Evolutionary conservation across 306 rosid species (phyloP), one percentile per base, ranked within the genome.

Genomic region (Vigna nakashimae): DNA sequence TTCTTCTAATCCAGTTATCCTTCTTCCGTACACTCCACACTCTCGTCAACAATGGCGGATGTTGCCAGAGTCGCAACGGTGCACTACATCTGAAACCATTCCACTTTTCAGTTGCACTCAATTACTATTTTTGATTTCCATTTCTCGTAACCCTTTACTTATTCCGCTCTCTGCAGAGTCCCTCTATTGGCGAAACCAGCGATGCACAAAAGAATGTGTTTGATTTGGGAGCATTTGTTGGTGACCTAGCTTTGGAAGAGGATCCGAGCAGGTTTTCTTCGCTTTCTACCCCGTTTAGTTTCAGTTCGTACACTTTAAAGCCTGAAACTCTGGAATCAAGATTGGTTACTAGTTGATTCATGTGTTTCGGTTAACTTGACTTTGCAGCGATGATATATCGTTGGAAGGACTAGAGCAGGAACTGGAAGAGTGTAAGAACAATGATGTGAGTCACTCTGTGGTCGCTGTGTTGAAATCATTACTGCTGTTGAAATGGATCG

Each of bases 351-450:
- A 3, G 1, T 50, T 60, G 53, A 73, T 65, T 67, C 17, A 59
- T 20, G 22, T 76, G 59, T 72, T 67, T 81, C 28, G 38, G 4
- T 82, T 43, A 42, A 43, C 24, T 69, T 80, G 7, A 70, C 75
- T n/a, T 60, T 79, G 67, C 87, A 92, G 98, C 17, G 96, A 88
- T 63, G 98, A 92, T 73, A 77, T 92, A 58, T 90, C 98, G 5
- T 79, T 95, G 90, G 98, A 95, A 73, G 98, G 98, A 62, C 86
- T 95, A 15, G 88, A 95, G 76, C 91, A 91, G 87, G 98, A 95
- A 82, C 87, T 95, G 7, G 98, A 95, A 82, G 98, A 95, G 89
- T 92, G 97, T 78, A 88, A 86, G 81, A 71, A 91, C 49, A 91
- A 95, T 43, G 91, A 90, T 42, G 98, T 95, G 63, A 86, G 96